Evolutionary conservation across 1,284 basidiomycete genomes (phyloP), one percentile per base, ranked within the genome.

Genomic region (Malassezia sp.): DNA sequence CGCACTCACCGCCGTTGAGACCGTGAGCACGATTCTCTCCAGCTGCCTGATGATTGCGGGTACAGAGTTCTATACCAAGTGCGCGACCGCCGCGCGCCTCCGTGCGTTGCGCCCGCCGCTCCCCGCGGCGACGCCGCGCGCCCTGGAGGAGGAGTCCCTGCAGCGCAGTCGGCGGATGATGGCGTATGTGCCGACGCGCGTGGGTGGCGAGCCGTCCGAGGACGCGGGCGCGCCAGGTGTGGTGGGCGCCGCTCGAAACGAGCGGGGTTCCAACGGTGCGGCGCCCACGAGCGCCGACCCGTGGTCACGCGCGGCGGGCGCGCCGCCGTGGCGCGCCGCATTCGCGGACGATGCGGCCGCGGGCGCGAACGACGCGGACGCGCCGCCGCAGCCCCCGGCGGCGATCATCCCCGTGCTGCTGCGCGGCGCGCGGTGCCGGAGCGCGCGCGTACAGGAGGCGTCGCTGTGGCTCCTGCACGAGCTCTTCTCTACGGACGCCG

Each of bases 361-460:
- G 27, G 38, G 31, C 17, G 42, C 41, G 9, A 24, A 28, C 4
- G 22, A 42, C 14, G 52, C 30, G 2, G 43, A 50, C 9, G 43
- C 38, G 15, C 40, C 15, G 10, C 15, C 23, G 1, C 27, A n/a
- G n/a, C n/a, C n/a, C n/a, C n/a, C n/a, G n/a, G n/a, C n/a, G n/a
- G n/a, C n/a, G n/a, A 35, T 54, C 5, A 47, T 66, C 35, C 39
- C 35, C 11, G 46, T 55, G 2, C 36, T 67, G 7, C 47, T 67
- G 20, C 52, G 53, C 6, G 54, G 49, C 14, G 54, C 58, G 8
- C 59, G 63, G 38, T 59, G 53, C n/a, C 52, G 53, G 12, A 57
- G 54, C 32, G 42, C 51, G 38, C 62, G 61, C 36, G 49, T 53
- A 5, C 62, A 62, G 28, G 64, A 67, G 39, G 59, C 61, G 1